These are phyloP conservation scores for Backusella tarrabulga DNA, from an alignment of 192 early-diverging fungal genomes.

Conservation along the genomic window DNA sequence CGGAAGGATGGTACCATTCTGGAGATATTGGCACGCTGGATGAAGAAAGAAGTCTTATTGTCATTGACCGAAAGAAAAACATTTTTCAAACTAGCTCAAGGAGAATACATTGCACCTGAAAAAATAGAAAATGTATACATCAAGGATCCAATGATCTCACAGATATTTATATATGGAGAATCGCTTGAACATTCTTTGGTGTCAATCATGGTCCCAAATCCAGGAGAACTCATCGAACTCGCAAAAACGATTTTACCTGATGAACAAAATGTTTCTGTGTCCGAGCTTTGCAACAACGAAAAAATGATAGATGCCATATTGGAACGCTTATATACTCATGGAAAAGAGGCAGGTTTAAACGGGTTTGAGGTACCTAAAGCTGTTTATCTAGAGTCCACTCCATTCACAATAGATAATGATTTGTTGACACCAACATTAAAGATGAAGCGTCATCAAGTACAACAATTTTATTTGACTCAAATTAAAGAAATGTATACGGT, in stretches of 20 bases:
- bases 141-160: conserved; percentile 60
- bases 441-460: conserved; percentile 77
- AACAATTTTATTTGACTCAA: conserved; percentile 57
- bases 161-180: conserved; percentile 80
- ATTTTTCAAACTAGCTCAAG: conserved; percentile 59
- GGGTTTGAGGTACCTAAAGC: conserved; percentile 71
- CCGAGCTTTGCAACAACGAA: conserved; percentile 55
- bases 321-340: conserved; percentile 49
- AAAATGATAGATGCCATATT: conserved; percentile 50
- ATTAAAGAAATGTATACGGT: conserved; percentile 68
- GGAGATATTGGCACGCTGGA: conserved; percentile 83
- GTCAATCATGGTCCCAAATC: conserved; percentile 73
- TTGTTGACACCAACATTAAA: conserved; percentile 87
- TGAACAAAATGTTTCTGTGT: conserved; percentile 34
- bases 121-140: conserved; percentile 72
- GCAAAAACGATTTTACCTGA: conserved; percentile 39
- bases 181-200: conserved; percentile 71
- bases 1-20: conserved; percentile 83
- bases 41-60: conserved; percentile 59
- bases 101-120: conserved; percentile 83
- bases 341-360: conserved; percentile 53
- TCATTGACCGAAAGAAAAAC: conserved; percentile 86
- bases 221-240: conserved; percentile 46
- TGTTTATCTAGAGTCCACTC: conserved; percentile 53
- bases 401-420: conserved; percentile 70